phyloP scores from a whole-genome alignment of 805 yeast species.

The Monosporozyma servazzii region DNA sequence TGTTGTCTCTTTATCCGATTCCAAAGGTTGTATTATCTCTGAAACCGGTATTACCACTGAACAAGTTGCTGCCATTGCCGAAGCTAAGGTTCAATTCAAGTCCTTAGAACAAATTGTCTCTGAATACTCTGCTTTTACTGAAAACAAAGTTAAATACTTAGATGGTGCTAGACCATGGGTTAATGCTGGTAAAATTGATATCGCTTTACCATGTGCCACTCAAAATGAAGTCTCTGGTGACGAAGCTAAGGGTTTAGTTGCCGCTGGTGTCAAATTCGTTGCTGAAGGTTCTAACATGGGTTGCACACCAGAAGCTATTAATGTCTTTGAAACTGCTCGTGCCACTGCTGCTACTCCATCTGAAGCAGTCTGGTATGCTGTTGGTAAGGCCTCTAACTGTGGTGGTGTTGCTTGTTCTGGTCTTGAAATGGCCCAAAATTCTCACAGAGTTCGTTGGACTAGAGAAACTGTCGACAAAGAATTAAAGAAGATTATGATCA shows the following conservation, averaged over 20 bases:
- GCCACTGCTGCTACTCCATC: constrained; percentile 32
- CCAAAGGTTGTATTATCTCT: constrained; percentile 79
- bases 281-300: constrained; percentile 99
- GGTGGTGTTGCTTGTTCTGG: constrained; percentile 99
- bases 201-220: constrained; percentile 96
- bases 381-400: constrained; percentile 98
- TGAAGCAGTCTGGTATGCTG: constrained; percentile 88
- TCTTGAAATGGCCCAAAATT: constrained; percentile 98
- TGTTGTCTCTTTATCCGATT: constrained; percentile 90
- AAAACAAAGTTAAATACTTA: constrained; percentile 61
- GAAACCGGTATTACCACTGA: constrained; percentile 75
- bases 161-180: constrained; percentile 96
- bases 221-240: constrained; percentile 96
- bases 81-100: constrained; percentile 72
- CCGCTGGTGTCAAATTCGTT: constrained; percentile 82
- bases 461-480: constrained; percentile 85
- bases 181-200: constrained; percentile 82
- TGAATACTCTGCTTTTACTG: constrained; percentile 49
- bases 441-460: constrained; percentile 87
- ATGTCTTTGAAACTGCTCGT: constrained; percentile 83
- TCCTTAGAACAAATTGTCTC: constrained; percentile 60
- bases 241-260: constrained; percentile 90
- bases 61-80: constrained; percentile 66
- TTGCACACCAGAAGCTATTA: constrained; percentile 94
- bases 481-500: constrained; percentile 86